Evolutionary conservation across 345 rosid species (phyloP).

Genomic region (Triadica sebifera): DNA sequence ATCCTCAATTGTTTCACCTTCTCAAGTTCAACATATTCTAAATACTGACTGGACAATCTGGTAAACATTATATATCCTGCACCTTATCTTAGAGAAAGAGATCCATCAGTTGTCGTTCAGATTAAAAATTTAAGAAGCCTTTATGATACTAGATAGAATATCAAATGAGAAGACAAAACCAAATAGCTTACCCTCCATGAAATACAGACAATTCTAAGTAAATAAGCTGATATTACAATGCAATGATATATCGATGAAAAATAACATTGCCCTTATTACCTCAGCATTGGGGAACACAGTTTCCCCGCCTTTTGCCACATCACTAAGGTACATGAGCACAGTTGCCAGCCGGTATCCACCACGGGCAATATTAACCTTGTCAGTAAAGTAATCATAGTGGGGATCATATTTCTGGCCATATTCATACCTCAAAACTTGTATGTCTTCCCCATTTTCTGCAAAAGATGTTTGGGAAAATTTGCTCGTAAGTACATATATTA

Average conservation of each 20-base stretch:
- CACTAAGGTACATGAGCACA: constrained; percentile 83
- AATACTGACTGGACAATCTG: neutral
- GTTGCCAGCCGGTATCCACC: constrained; percentile 95
- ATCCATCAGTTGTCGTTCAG: neutral
- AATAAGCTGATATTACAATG: neutral
- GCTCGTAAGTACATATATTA: neutral
- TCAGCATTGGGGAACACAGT: constrained; percentile 85
- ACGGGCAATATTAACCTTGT: constrained; percentile 83
- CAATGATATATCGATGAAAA: neutral
- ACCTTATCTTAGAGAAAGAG: neutral
- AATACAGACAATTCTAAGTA: constrained; percentile 3
- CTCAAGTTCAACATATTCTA: neutral
- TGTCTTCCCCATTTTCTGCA: constrained; percentile 94
- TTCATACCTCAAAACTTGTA: constrained; percentile 85
- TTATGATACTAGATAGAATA: neutral
- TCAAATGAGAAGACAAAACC: neutral
- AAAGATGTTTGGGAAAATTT: neutral
- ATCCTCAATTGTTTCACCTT: neutral
- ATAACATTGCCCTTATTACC: constrained; percentile 37
- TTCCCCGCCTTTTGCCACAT: constrained; percentile 92
- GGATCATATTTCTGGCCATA: constrained; percentile 91
- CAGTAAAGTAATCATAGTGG: constrained; percentile 81
- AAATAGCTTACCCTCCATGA: neutral
- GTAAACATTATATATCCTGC: neutral
- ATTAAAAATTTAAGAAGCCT: neutral